Percentiles rank a stretch among this genome's conserved stretches.
Evolutionary conservation across 257 asterid species (phyloP).

Genomic region (Solanum neorickii): DNA sequence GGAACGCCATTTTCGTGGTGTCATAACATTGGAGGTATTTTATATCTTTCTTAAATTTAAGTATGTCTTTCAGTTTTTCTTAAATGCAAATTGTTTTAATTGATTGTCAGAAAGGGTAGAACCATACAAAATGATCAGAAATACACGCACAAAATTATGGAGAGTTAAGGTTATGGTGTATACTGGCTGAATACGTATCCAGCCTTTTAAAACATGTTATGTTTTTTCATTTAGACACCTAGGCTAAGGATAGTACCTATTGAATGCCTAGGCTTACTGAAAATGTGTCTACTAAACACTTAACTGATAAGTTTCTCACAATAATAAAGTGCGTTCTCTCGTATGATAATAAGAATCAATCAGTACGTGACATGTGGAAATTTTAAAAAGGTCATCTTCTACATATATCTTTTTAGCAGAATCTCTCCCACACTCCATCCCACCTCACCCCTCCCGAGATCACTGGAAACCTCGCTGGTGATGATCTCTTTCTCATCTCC

Average conservation of each 20-base stretch:
- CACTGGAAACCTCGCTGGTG: neutral
- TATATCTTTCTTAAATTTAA: neutral
- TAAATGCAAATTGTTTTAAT: neutral
- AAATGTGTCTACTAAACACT: neutral
- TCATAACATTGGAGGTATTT: conserved; percentile 76
- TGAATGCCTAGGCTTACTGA: neutral
- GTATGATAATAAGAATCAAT: neutral
- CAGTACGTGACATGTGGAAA: neutral
- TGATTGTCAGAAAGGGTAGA: neutral
- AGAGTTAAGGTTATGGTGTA: neutral
- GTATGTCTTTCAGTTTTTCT: neutral
- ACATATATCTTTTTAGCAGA: neutral
- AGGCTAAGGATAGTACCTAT: neutral
- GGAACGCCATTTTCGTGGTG: conserved; percentile 93
- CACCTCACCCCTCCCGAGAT: neutral
- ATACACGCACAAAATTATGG: neutral
- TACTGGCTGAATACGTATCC: neutral
- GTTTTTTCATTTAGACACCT: neutral
- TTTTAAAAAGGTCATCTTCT: neutral
- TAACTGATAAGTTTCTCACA: neutral
- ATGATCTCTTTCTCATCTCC: neutral
- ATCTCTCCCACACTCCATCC: neutral
- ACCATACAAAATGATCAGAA: neutral
- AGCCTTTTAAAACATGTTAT: neutral
- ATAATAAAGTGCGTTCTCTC: neutral